Conservation (phyloP, 2,329 filamentous ascomycete species). For the Cladophialophora psammophila region DNA sequence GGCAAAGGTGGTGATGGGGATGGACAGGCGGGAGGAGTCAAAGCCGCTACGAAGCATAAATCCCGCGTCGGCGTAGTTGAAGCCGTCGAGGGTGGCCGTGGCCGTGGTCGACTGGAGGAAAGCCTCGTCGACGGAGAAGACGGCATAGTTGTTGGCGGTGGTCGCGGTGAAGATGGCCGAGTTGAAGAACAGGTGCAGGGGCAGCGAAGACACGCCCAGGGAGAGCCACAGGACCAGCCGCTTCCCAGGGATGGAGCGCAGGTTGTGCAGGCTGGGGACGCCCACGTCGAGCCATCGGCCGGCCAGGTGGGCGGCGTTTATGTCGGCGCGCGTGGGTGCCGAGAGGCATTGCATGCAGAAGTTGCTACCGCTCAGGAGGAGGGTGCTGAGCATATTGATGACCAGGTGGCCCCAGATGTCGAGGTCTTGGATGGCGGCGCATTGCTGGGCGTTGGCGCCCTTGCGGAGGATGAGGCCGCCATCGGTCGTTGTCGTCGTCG, state of each 20-base stretch:
- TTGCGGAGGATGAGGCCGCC: no score
- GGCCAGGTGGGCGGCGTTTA: not conserved
- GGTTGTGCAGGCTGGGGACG: not conserved
- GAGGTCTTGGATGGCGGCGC: no score
- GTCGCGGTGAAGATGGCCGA: no score
- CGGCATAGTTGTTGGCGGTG: conserved; percentile 14
- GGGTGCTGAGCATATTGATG: conserved; percentile 6
- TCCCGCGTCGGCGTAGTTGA: conserved; percentile 7
- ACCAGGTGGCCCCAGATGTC: not conserved
- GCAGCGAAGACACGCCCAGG: not conserved
- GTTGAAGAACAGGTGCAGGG: conserved; percentile 4
- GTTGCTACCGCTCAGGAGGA: not conserved
- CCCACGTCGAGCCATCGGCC: not conserved
- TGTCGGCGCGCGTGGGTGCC: not conserved
- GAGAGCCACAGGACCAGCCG: not conserved
- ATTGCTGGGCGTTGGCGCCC: no score
- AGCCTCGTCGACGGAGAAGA: conserved; percentile 7
- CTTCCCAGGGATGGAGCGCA: not conserved
- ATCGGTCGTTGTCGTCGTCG: no score
- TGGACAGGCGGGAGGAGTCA: not conserved
- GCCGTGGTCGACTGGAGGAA: not conserved
- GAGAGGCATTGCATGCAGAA: not conserved
- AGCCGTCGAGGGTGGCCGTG: not conserved
- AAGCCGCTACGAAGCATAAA: not conserved
- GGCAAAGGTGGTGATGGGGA: conserved; percentile 3